Evolutionary conservation across 495 filamentous ascomycete genomes (phyloP), one percentile per base, ranked within the genome.

Genomic region (Geopyxis carbonaria): DNA sequence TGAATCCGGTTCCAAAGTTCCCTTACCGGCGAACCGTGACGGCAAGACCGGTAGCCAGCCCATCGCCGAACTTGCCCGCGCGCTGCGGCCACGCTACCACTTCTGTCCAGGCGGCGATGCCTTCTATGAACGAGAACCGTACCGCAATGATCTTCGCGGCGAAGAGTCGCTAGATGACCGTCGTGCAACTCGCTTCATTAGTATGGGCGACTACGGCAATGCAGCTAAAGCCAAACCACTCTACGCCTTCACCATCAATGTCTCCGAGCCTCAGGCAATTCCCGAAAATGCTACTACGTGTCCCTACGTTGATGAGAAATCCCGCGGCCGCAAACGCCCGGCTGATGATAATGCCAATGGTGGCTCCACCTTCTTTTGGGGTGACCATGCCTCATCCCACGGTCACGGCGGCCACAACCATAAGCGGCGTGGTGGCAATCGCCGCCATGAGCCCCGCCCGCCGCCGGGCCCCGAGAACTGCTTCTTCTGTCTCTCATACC

Each of bases 401-500:
- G 32, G 18, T 19, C 40, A 28, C 4, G 34, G 46, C n/a, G 32
- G 18, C 20, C 40, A 28, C 4, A 32, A 47, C n/a, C 22, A 29
- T 15, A 27, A 29, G 20, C 22, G 36, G 9, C 22, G 24, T 18
- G 20, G 31, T 13, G 8, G 64, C 69, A 6, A 18, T 3, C 14
- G 16, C 11, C 22, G 20, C 24, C 22, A 28, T 15, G 22, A 27
- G 11, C 79, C 78, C 1, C 22, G 23, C 13, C 36, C 36, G 2
- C 36, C 36, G 2, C 75, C 79, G 3, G 72, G 72, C 2, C 83
- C 83, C 0, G 73, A 76, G 16, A 66, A 73, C 45, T 97, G 89
- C 56, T 97, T 87, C 66, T 94, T 97, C 66, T 97, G 89, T 56
- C 65, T 95, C 3, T 79, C 76, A 6, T 94, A 89, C 54, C 71